phyloP scores from a whole-genome alignment of 176 grass and related monocot species.

The Tillandsia fasciculata region DNA sequence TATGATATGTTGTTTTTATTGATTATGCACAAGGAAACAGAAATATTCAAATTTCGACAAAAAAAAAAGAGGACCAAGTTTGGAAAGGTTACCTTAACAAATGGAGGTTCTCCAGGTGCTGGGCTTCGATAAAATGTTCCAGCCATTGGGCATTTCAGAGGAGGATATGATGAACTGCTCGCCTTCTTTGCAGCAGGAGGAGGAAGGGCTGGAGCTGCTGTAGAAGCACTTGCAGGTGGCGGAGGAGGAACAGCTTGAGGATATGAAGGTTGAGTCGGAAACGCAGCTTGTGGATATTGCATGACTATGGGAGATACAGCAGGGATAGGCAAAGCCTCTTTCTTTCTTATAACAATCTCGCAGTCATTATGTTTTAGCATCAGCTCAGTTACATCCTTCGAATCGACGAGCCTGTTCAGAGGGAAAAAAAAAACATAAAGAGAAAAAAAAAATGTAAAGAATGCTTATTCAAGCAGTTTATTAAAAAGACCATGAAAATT shows the following conservation, averaged over 20 bases:
- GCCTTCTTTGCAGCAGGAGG: constrained; percentile 16
- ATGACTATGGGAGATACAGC: constrained; percentile 22
- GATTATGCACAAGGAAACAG: not conserved
- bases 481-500: not conserved
- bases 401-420: constrained; percentile 37
- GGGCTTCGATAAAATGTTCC: constrained; percentile 41
- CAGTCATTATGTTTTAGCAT: constrained; percentile 31
- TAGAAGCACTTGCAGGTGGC: constrained; percentile 4
- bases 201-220: constrained; percentile 10
- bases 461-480: not conserved
- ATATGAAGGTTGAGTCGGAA: constrained; percentile 7
- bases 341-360: constrained; percentile 35
- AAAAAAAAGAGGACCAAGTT: not conserved
- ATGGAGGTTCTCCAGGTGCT: constrained; percentile 29
- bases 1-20: not conserved
- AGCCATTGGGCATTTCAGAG: constrained; percentile 40
- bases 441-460: not conserved
- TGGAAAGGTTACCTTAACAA: constrained; percentile 24
- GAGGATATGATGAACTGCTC: constrained; percentile 20
- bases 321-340: constrained; percentile 23
- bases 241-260: not conserved
- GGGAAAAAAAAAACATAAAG: not conserved
- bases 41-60: too few species aligned
- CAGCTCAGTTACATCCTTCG: constrained; percentile 35
- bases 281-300: constrained; percentile 19